Base-by-base conservation (phyloP, 2,329 filamentous ascomycete genomes). In the Xylaria sp. region DNA sequence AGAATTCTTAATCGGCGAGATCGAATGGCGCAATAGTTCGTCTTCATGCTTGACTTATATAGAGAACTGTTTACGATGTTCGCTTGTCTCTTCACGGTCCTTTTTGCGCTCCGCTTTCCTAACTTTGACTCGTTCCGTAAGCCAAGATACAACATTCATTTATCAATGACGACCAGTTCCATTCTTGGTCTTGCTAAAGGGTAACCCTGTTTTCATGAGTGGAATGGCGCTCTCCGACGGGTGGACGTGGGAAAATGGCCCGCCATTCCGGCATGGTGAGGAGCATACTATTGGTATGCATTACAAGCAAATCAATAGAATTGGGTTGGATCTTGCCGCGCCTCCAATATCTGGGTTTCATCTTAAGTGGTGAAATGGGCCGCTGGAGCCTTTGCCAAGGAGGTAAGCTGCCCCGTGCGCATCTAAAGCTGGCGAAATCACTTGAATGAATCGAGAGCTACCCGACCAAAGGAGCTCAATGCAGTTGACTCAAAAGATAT, bases 211-310 rank as follows among this genome's bases (percentile, higher is more conserved):
- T 59, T 59, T 46, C 49, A 65, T 15, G 33, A 20, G 53, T 69
- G 67, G 67, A 71, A 69, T 59, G 54, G 63, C 11, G 33, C 48
- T 56, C 44, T 69, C 69, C 69, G 63, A 63, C 44, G 33, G 60
- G 42, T 59, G 44, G 44, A 33, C 26, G 59, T 61, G 60, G 69
- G 58, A 69, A 62, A 28, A 33, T 71, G 69, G 69, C 69, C 69
- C 69, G 69, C 13, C 58, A 60, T 71, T 48, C 69, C 69, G 69
- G 36, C 59, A 51, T 33, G 20, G 44, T 28, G 31, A 4, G 6
- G n/a, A 48, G 15, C 26, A 60, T 54, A 11, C 59, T 42, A 31
- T 59, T 60, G 23, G 48, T 46, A 13, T 51, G 36, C 9, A 31
- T 23, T 31, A 38, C 26, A 2, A 28, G 46, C 26, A 20, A 15